A percentile compares a stretch with the other conserved stretches of the same genome.
Conservation (phyloP, 129 eudicot genomes). For the Helichrysum umbraculigerum region DNA sequence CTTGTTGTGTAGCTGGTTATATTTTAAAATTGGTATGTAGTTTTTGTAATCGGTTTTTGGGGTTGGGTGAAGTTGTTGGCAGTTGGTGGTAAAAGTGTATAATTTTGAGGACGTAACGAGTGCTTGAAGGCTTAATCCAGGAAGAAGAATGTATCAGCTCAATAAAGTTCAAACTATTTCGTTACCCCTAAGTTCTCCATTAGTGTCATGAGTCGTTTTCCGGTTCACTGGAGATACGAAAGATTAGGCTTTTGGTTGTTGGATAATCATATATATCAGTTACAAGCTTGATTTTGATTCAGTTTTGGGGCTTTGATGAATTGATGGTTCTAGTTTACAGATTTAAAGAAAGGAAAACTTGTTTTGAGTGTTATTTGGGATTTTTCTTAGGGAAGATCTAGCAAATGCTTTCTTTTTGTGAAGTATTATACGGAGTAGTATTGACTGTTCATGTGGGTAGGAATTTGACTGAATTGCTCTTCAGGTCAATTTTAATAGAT, state of each 20-base stretch:
- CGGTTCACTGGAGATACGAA: background rate
- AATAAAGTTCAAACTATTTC: background rate
- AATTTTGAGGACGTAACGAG: slow-evolving; percentile 10
- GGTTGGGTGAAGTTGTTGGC: slow-evolving; percentile 9
- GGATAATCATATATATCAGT: slow-evolving; percentile 1
- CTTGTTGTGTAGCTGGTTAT: background rate
- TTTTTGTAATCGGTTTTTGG: background rate
- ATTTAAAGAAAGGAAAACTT: background rate
- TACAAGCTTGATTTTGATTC: background rate
- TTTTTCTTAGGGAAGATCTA: slow-evolving; percentile 15
- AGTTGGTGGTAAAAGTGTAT: background rate
- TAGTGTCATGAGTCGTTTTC: slow-evolving; percentile 2
- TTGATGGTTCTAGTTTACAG: slow-evolving; percentile 7
- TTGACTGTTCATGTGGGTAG: slow-evolving; percentile 3
- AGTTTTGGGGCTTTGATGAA: background rate
- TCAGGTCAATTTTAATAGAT: background rate
- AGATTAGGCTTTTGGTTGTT: slow-evolving; percentile 10
- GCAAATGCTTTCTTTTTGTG: slow-evolving; percentile 10
- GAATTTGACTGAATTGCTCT: background rate
- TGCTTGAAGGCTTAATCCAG: slow-evolving; percentile 6
- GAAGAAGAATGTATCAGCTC: background rate
- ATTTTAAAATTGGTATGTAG: background rate
- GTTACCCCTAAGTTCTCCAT: background rate
- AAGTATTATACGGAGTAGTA: slow-evolving; percentile 4
- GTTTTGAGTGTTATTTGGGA: background rate